Base-by-base conservation (phyloP, 225 moss, liverwort and hornwort species). In the Pseudisothecium myosuroides region DNA sequence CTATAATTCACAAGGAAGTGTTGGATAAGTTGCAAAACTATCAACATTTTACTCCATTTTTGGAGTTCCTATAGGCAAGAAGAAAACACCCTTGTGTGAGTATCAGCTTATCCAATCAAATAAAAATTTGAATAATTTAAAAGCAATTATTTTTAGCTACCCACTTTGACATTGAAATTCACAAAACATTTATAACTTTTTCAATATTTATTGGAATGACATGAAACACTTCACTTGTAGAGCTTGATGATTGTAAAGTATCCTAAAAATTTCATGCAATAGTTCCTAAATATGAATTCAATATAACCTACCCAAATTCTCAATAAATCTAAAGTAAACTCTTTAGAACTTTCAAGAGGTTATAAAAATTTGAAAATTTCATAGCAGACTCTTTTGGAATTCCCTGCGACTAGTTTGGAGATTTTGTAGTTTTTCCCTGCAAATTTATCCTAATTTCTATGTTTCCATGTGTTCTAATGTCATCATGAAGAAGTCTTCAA, bases 51-150 rank as follows among this genome's bases (percentile, higher is more conserved):
- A 39, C 2, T 69, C 4, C 13, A 12, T 13, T 39, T 39, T 23
- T 32, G 0, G 24, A 39, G 7, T 39, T 4, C 2, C 1, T 14
- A 1, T 39, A 14, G 39, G n/a, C n/a, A n/a, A n/a, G n/a, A 3
- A 14, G 1, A 13, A 68, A 67, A n/a, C 6, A 39, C 4, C 4
- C 8, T 16, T 43, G 0, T 15, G 4, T 72, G 13, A 0, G 0
- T 43, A 72, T 27, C 10, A 43, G 10, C 10, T 9, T 72, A 28
- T 72, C 14, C 1, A 43, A 43, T 27, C 10, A 43, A 72, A 27
- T 72, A 15, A 72, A 72, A 16, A 15, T 3, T 16, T 3, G 3
- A 22, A 16, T 43, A 5, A 28, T 17, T 43, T 16, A 9, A 27
- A 15, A 72, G 0, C 8, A 26, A 26, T 15, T 15, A 16, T 26